phyloP scores from a whole-genome alignment of 306 rosid genomes.

The Quillaja saponaria region DNA sequence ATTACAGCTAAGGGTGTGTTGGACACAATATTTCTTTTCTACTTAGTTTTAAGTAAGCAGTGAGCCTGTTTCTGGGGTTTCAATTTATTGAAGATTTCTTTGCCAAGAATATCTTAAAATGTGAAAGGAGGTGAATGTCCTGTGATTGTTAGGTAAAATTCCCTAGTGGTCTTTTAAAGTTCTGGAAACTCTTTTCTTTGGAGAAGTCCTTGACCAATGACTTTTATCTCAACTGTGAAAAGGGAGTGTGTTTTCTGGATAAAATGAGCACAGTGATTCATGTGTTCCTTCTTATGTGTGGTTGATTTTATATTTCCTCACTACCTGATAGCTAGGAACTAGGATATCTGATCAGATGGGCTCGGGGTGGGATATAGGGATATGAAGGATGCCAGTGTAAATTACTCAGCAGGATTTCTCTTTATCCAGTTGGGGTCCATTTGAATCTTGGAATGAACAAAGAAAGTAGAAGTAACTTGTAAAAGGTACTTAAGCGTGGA shows the following conservation, averaged over 20 bases:
- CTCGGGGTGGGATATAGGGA: too few relatives aligned
- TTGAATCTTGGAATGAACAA: conserved; percentile 25
- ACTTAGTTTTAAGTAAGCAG: conserved; percentile 41
- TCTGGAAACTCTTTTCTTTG: conserved; percentile 13
- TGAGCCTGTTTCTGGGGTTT: conserved; percentile 41
- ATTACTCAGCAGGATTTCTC: too few relatives aligned
- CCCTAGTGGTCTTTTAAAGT: conserved; percentile 32
- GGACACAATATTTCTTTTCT: conserved; percentile 25
- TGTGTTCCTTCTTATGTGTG: conserved; percentile 1
- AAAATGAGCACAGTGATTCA: conserved; percentile 10
- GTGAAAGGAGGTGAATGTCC: conserved; percentile 26
- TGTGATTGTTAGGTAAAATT: conserved; percentile 23
- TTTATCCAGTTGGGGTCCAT: conserved; percentile 6
- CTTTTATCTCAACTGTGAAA: conserved; percentile 21
- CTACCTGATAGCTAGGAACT: conserved; percentile 12
- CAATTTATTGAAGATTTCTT: conserved; percentile 36
- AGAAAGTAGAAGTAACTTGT: conserved; percentile 22
- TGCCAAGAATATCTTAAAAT: conserved; percentile 34
- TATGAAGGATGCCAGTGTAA: too few relatives aligned
- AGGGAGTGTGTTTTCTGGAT: conserved; percentile 13
- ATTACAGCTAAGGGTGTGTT: conserved; percentile 45
- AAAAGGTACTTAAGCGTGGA: conserved; percentile 1
- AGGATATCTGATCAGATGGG: too few relatives aligned
- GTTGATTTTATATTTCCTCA: conserved; percentile 16
- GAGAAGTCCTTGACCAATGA: conserved; percentile 26